Percentiles rank a stretch among this genome's conserved stretches.
Evolutionary conservation across 2,329 filamentous ascomycete species (phyloP).

Genomic region (Penicillium sp.): DNA sequence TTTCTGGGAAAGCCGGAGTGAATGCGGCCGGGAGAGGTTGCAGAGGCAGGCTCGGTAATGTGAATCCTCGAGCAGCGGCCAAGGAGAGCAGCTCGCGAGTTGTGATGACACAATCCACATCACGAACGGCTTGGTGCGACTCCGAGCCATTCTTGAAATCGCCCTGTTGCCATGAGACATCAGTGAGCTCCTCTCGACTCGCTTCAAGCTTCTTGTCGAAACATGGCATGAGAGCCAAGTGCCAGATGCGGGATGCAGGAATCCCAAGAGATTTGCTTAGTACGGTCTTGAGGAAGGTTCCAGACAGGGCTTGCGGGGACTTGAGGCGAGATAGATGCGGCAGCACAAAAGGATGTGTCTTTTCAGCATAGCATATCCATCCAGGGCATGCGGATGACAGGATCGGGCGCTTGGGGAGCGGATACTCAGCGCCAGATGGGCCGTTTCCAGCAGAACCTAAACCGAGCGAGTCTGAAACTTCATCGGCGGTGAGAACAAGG

Average conservation of each 20-base stretch:
- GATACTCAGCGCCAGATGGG: constrained; percentile 7
- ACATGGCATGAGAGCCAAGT: constrained; percentile 94
- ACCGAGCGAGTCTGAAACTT: constrained; percentile 54
- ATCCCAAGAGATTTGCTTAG: constrained; percentile 71
- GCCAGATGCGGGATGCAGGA: constrained; percentile 80
- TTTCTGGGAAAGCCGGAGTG: constrained; percentile 68
- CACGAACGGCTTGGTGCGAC: constrained; percentile 58
- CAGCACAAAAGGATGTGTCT: constrained; percentile 91
- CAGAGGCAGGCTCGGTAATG: constrained; percentile 70
- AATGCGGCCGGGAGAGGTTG: constrained; percentile 50
- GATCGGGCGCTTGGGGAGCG: constrained; percentile 42
- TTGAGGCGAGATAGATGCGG: constrained; percentile 89
- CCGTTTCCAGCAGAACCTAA: neutral
- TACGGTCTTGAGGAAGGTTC: constrained; percentile 84
- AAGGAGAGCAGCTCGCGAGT: constrained; percentile 91
- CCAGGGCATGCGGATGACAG: constrained; percentile 90
- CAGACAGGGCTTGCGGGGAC: constrained; percentile 87
- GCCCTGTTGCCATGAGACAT: constrained; percentile 62
- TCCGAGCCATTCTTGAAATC: constrained; percentile 35
- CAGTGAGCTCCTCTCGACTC: constrained; percentile 86
- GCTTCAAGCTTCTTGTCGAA: constrained; percentile 99
- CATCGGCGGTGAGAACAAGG: constrained; percentile 74
- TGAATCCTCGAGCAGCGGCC: constrained; percentile 73
- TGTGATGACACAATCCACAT: constrained; percentile 98
- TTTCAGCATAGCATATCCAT: constrained; percentile 98